These are phyloP conservation scores for Chara braunii DNA, from an alignment of 139 green algal genomes.

Conservation along the genomic window DNA sequence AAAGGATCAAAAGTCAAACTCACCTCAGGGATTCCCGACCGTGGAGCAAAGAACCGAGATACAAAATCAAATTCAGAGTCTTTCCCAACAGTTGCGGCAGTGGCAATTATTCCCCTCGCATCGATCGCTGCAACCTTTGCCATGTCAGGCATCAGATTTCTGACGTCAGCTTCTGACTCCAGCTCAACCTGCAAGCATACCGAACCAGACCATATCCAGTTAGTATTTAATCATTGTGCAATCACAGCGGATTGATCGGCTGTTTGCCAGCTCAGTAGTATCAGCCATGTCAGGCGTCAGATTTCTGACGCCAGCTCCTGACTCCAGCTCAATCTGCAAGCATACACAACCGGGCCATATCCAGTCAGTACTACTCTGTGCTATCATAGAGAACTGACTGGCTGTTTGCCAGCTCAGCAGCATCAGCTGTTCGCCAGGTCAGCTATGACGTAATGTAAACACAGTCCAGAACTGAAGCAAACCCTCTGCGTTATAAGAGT, in stretches of 20 bases:
- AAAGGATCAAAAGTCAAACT: too few relatives aligned
- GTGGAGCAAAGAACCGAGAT: slow-evolving; percentile 77
- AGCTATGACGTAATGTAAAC: too few relatives aligned
- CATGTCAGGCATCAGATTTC: slow-evolving; percentile 17
- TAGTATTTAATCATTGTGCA: too few relatives aligned
- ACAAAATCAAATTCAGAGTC: slow-evolving; percentile 48
- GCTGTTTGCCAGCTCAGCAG: neutral
- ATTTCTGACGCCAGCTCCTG: neutral
- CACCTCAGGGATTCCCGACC: slow-evolving; percentile 66
- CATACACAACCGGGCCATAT: neutral
- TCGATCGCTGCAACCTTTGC: slow-evolving; percentile 1
- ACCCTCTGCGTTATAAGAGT: too few relatives aligned
- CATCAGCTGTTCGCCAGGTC: slow-evolving; percentile 11
- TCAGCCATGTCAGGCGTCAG: slow-evolving; percentile 24
- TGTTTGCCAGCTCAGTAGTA: neutral
- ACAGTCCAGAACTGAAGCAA: too few relatives aligned
- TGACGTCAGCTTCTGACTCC: neutral
- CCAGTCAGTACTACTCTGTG: too few relatives aligned
- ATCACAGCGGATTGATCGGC: slow-evolving; percentile 8
- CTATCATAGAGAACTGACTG: too few relatives aligned
- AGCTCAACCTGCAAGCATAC: slow-evolving; percentile 19
- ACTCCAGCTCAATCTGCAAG: slow-evolving; percentile 13
- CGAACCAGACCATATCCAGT: too few relatives aligned
- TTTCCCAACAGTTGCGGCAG: neutral
- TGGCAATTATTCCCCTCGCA: slow-evolving; percentile 6